Evolutionary conservation across 1,284 basidiomycete genomes (phyloP).

Genomic region (Lignosus rhinocerotis): DNA sequence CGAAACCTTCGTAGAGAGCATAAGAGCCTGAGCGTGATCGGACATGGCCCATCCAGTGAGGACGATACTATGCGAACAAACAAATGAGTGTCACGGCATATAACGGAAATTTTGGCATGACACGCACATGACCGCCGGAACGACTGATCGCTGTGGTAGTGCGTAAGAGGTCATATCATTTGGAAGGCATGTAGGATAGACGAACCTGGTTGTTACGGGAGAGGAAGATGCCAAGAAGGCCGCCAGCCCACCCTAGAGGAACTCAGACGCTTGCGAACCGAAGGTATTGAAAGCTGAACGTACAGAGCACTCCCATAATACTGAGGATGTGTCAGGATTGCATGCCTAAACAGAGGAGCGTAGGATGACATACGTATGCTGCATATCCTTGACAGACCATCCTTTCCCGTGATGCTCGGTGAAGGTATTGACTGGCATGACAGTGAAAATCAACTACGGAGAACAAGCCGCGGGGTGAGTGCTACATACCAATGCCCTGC

Average conservation of each 20-base stretch:
- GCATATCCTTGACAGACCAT: conserved; percentile 94
- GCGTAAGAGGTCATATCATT: not conserved
- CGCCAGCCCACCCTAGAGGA: conserved; percentile 85
- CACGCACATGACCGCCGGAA: conserved; percentile 81
- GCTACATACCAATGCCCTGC: conserved; percentile 59
- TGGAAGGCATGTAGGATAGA: not conserved
- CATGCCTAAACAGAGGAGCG: not conserved
- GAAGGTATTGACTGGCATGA: conserved; percentile 80
- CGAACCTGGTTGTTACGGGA: conserved; percentile 75
- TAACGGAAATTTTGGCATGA: not conserved
- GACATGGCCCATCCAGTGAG: conserved; percentile 97
- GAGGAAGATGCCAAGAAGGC: conserved; percentile 85
- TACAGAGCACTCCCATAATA: conserved; percentile 44
- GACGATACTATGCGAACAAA: conserved; percentile 57
- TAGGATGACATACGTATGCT: conserved; percentile 73
- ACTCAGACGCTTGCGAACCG: not conserved
- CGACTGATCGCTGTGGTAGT: conserved; percentile 62
- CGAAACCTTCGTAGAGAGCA: conserved; percentile 77
- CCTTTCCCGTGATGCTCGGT: conserved; percentile 82
- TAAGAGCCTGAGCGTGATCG: conserved; percentile 83
- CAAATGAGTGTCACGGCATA: not conserved
- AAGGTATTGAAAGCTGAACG: conserved; percentile 23
- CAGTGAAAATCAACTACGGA: not conserved
- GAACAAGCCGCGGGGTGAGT: no score
- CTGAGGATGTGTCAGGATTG: conserved; percentile 27